Conservation (phyloP, 2,329 filamentous ascomycete species). For the Fusarium sacchari region DNA sequence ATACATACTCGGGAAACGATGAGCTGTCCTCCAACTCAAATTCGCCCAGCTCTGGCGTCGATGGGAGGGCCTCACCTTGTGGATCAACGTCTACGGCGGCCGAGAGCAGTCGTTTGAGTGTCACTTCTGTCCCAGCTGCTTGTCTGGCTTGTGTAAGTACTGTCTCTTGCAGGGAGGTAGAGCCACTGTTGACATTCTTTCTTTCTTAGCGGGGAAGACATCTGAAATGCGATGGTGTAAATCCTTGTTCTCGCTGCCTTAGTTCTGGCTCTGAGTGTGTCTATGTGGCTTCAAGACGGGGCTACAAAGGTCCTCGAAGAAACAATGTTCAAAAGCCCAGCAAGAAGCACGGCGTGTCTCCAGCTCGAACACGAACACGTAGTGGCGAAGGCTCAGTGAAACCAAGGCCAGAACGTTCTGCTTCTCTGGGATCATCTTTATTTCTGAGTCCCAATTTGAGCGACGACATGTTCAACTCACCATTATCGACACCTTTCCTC, state of each 20-base stretch:
- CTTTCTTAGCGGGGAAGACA: constrained; percentile 67
- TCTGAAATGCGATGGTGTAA: constrained; percentile 78
- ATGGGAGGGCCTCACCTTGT: constrained; percentile 24
- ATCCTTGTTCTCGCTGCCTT: constrained; percentile 75
- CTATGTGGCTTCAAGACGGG: constrained; percentile 79
- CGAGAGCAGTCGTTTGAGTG: constrained; percentile 42
- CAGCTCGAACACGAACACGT: constrained; percentile 29
- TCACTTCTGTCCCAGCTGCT: constrained; percentile 58
- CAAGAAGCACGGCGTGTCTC: constrained; percentile 61
- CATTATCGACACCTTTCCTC: constrained; percentile 34
- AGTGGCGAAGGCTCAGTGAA: constrained; percentile 50
- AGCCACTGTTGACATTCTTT: constrained; percentile 6
- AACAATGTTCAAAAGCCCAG: constrained; percentile 55
- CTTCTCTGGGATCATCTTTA: constrained; percentile 8
- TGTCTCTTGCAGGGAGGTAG: background rate
- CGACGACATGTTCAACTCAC: constrained; percentile 23
- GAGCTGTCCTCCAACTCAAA: constrained; percentile 36
- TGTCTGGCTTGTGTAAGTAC: constrained; percentile 65
- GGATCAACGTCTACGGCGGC: constrained; percentile 34
- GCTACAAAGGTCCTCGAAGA: constrained; percentile 71
- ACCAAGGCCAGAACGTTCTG: constrained; percentile 50
- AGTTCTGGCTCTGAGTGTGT: constrained; percentile 69
- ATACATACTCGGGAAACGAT: constrained; percentile 23
- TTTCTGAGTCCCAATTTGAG: constrained; percentile 24
- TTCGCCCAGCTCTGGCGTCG: constrained; percentile 39